Evolutionary conservation across 1,284 basidiomycete genomes (phyloP), one percentile per base, ranked within the genome.

Genomic region (Cutaneotrichosporon mucoides): DNA sequence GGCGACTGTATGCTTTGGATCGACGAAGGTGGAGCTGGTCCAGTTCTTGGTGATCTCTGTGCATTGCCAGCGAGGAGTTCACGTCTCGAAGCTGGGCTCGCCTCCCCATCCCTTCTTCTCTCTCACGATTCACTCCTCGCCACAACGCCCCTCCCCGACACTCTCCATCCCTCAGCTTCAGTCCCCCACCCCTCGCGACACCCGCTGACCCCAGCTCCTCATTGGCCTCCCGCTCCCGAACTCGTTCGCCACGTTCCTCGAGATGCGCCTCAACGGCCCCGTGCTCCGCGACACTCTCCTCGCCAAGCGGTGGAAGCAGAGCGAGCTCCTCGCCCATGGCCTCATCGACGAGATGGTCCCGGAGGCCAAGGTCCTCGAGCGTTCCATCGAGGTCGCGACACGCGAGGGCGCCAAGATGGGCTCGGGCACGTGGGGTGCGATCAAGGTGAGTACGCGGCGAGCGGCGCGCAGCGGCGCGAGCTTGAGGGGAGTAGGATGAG

Each of bases 171-270:
- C n/a, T n/a, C n/a, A n/a, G n/a, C n/a, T n/a, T n/a, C n/a, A n/a
- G n/a, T n/a, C n/a, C n/a, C n/a, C n/a, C n/a, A n/a, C n/a, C n/a
- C n/a, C n/a, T n/a, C n/a, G n/a, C n/a, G n/a, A n/a, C n/a, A 24
- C 24, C 24, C 24, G 24, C 50, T 43, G 45, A 53, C 40, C 15
- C 0, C 63, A 91, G 89, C 81, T 92, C 53, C 86, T 88, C 71
- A 90, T 93, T 68, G 90, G 90, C 49, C 88, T 90, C 12, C 81
- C 85, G 0, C 86, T 88, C 81, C 90, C 91, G 0, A 80, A 84
- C 55, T 86, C 87, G 0, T 86, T 93, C 68, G 82, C 85, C 5
- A 81, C 84, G 5, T 76, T 93, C 43, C 77, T 92, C 24, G 81
- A 82, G 11, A 81, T 84, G 38, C 92, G 91, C 68, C 79, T 90